Evolutionary conservation across 176 grass and related monocot genomes (phyloP).

Genomic region (Triticum dicoccoides): DNA sequence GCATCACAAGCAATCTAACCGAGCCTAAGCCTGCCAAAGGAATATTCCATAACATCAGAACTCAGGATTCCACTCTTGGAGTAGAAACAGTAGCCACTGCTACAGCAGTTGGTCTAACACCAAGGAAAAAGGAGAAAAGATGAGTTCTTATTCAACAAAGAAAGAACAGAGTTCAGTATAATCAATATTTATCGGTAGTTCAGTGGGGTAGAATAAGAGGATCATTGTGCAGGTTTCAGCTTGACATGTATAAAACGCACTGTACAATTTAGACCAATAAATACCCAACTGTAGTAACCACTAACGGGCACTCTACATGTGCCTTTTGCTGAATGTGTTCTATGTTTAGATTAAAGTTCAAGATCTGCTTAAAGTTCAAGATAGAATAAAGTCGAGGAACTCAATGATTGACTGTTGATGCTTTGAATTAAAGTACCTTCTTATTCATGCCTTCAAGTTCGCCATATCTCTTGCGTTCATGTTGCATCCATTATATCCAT

Average conservation of each 20-base stretch:
- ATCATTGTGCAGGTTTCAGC: conserved; percentile 11
- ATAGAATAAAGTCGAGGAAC: no score
- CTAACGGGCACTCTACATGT: no score
- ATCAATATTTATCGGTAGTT: no score
- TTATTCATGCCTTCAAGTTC: no score
- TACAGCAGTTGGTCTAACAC: not conserved
- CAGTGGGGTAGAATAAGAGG: not conserved
- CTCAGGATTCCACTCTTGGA: not conserved
- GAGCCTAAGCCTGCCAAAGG: conserved; percentile 61
- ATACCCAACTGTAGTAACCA: not conserved
- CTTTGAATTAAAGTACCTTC: no score
- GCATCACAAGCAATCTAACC: conserved; percentile 52
- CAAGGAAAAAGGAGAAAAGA: conserved; percentile 13
- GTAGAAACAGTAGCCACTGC: conserved; percentile 28
- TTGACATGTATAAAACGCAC: not conserved
- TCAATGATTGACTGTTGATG: no score
- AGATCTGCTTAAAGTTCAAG: no score
- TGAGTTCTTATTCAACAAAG: conserved; percentile 1
- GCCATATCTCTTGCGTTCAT: no score
- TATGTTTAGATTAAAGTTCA: no score
- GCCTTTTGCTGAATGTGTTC: no score
- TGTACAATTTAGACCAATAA: not conserved
- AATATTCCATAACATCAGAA: conserved; percentile 38
- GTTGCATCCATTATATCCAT: no score
- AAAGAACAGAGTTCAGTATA: conserved; percentile 1